phyloP scores from a whole-genome alignment of 805 yeast genomes.

The Suhomyces xylopsoci region DNA sequence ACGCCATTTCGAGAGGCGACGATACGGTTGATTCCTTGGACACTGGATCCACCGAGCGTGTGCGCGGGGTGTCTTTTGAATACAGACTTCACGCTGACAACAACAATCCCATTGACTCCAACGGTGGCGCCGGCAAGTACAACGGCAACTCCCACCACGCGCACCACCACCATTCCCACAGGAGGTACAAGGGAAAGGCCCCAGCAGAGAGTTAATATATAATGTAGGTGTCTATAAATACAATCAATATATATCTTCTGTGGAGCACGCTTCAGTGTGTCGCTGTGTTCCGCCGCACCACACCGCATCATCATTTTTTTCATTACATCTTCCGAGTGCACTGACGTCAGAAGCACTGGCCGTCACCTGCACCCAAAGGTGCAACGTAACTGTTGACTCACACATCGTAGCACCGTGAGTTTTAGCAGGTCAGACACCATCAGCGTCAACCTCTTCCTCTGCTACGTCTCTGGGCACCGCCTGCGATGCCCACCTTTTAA shows the following conservation, averaged over 20 bases:
- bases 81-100: conserved; percentile 46
- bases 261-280: background rate
- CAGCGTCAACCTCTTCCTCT: background rate
- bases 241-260: background rate
- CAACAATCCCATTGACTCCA: conserved; percentile 10
- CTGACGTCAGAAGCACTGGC: background rate
- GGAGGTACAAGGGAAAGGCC: conserved; percentile 4
- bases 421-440: background rate
- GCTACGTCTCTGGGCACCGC: background rate
- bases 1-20: conserved; percentile 37
- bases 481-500: background rate
- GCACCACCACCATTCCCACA: conserved; percentile 5
- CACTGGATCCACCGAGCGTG: conserved; percentile 38
- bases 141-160: conserved; percentile 1
- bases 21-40: conserved; percentile 31
- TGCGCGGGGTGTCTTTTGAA: conserved; percentile 45
- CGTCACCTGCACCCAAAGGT: background rate
- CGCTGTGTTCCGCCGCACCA: background rate
- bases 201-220: background rate
- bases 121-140: conserved; percentile 4
- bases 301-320: background rate
- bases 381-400: too few relatives aligned
- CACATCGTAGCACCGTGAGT: too few relatives aligned
- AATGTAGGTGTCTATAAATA: too few relatives aligned
- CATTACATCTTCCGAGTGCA: background rate